These are phyloP conservation scores for Filobasidium wieringae DNA, from an alignment of 768 basidiomycete species.

Conservation along the genomic window DNA sequence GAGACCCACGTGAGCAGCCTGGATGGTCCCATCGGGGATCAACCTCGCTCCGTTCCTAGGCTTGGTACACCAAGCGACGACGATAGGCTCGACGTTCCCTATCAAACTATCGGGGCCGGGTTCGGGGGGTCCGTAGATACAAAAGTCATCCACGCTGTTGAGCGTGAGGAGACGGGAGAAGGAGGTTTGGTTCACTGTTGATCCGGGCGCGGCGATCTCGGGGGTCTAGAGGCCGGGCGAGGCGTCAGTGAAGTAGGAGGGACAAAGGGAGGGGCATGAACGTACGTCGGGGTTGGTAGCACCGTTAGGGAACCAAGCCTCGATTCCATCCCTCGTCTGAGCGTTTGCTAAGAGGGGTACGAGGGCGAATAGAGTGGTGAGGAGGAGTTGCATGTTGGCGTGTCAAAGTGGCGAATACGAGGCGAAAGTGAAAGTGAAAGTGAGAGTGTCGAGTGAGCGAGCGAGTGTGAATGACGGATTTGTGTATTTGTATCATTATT, in stretches of 20 bases:
- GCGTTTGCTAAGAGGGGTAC: too few species aligned
- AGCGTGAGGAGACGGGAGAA: conserved; percentile 33
- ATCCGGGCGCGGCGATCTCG: conserved; percentile 8
- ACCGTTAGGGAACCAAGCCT: conserved; percentile 31
- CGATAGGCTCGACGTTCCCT: conserved; percentile 14
- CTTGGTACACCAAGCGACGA: conserved; percentile 27
- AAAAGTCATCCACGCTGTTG: conserved; percentile 38
- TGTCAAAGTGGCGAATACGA: too few species aligned
- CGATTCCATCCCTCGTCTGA: too few species aligned
- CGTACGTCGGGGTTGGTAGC: conserved; percentile 30
- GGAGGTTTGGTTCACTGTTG: conserved; percentile 36
- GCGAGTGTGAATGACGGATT: too few species aligned
- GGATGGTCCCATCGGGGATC: conserved; percentile 42
- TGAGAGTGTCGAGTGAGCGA: too few species aligned
- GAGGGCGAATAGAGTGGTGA: too few species aligned
- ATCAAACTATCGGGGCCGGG: conserved; percentile 6
- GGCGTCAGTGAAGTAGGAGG: neutral
- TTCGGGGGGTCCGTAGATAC: conserved; percentile 14
- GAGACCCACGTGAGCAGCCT: conserved; percentile 28
- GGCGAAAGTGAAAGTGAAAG: too few species aligned
- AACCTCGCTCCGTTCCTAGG: conserved; percentile 42
- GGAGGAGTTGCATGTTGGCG: too few species aligned
- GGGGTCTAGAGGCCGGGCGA: too few species aligned
- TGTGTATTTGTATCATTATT: too few species aligned
- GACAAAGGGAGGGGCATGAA: neutral